A percentile compares a stretch with the other conserved stretches of the same genome.
Evolutionary conservation across 2,329 filamentous ascomycete genomes (phyloP).

Genomic region (Fusarium keratoplasticum): DNA sequence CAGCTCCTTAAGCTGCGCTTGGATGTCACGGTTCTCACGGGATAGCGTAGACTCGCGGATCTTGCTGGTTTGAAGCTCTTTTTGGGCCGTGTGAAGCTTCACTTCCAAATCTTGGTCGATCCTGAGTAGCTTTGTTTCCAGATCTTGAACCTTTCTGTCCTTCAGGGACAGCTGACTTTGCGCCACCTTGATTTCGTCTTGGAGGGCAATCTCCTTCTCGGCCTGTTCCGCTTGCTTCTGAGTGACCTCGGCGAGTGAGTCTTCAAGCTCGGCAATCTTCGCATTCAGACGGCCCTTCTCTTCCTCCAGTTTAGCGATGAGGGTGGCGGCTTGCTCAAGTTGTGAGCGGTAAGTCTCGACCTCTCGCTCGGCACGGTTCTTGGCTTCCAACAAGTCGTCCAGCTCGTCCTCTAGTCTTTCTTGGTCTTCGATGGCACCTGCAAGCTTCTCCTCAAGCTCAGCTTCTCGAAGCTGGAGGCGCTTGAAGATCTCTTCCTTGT

Average conservation of each 20-base stretch:
- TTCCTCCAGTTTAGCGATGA: conserved; percentile 86
- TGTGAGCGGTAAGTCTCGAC: conserved; percentile 82
- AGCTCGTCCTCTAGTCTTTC: conserved; percentile 94
- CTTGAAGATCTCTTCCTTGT: conserved; percentile 99
- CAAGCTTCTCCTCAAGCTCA: conserved; percentile 92
- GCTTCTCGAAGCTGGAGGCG: conserved; percentile 91
- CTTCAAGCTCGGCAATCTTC: conserved; percentile 76
- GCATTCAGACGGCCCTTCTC: conserved; percentile 83
- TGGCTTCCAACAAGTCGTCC: conserved; percentile 87
- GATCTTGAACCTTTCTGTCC: conserved; percentile 87
- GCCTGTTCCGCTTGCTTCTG: conserved; percentile 78
- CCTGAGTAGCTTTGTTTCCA: conserved; percentile 86
- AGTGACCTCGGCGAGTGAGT: conserved; percentile 76
- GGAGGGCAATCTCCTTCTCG: conserved; percentile 79
- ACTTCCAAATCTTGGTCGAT: conserved; percentile 90
- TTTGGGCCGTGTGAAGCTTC: conserved; percentile 81
- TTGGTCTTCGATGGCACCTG: conserved; percentile 92
- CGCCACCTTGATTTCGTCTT: conserved; percentile 89
- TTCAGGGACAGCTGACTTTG: conserved; percentile 90
- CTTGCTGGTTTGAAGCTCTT: conserved; percentile 81
- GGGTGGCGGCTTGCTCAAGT: conserved; percentile 88
- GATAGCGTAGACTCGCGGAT: conserved; percentile 80
- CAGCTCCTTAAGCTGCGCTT: conserved; percentile 86
- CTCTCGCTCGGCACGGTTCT: conserved; percentile 88
- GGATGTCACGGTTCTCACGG: conserved; percentile 84